A percentile compares a stretch with the other conserved stretches of the same genome.
These are phyloP conservation scores for Talaromyces rugulosus DNA, from an alignment of 2,329 filamentous ascomycete genomes.

Conservation along the genomic window DNA sequence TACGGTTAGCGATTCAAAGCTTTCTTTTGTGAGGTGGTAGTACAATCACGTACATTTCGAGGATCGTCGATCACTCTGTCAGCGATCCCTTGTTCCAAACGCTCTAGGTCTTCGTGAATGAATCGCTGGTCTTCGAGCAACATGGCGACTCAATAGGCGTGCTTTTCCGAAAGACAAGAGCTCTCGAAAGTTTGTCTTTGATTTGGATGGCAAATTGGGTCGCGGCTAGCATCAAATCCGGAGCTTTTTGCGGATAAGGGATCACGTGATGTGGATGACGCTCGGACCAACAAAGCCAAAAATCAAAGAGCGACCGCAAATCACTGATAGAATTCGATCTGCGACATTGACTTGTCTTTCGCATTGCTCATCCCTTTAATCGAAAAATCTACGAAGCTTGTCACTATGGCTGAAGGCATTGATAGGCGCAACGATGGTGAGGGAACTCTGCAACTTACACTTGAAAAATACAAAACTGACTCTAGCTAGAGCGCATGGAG, in stretches of 20 bases:
- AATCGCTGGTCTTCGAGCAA: conserved; percentile 89
- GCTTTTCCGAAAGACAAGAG: background rate
- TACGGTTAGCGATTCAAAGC: conserved; percentile 9
- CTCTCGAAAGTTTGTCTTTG: background rate
- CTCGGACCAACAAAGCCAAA: conserved; percentile 17
- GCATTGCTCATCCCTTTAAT: background rate
- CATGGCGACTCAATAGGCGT: conserved; percentile 46
- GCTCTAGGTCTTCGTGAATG: conserved; percentile 93
- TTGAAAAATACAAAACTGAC: conserved; percentile 17
- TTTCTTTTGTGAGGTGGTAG: conserved; percentile 4
- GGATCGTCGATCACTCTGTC: conserved; percentile 87
- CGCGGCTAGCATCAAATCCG: conserved; percentile 2
- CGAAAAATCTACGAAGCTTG: background rate
- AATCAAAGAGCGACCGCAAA: conserved; percentile 17
- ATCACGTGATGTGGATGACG: conserved; percentile 23
- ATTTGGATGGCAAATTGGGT: background rate
- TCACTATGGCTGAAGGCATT: conserved; percentile 83
- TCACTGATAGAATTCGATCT: background rate
- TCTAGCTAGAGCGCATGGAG: conserved; percentile 75
- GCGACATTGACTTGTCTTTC: background rate
- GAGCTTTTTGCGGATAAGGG: conserved; percentile 21
- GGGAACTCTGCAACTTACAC: conserved; percentile 7
- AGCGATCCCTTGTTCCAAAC: conserved; percentile 87
- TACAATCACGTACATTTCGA: conserved; percentile 62
- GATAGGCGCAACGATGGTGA: conserved; percentile 79